Base-by-base conservation (phyloP, 176 grass and related monocot species). In the Oryza longistaminata region DNA sequence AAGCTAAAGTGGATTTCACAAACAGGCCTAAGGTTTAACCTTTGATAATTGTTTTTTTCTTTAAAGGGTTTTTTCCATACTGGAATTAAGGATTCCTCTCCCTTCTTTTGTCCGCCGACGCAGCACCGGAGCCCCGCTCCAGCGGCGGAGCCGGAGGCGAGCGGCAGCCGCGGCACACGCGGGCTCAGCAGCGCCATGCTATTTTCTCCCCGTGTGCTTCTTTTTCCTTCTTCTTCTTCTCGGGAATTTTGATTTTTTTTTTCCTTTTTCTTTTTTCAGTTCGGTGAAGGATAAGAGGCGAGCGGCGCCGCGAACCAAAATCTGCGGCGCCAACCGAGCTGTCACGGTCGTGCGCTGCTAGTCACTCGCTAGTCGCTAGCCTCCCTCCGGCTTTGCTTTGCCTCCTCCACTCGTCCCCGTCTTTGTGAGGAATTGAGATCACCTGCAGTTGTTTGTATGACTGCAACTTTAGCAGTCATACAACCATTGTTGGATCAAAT, bases 171-270 rank as follows among this genome's bases (percentile, higher is more conserved):
- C 68, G 88, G 76, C 82, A 87, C 83, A 66, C 89, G 93, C 85
- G 93, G 80, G 87, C 88, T 92, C 50, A 98, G 87, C 83, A 95
- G 83, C 87, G 89, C 91, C 96, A 98, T 98, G 68, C 46, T 73
- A 46, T 64, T 73, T 73, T 46, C 7, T 73, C 21, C 0, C 0
- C 0, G 29, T 39, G 11, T 55, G 34, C 7, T 73, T 65, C 21
- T 16, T 74, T 71, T 48, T 15, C 73, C 15, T 27, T 34, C n/a
- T 67, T 40, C 11, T 55, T 55, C 3, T 73, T 74, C 29, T 58
- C 19, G 53, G 19, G 14, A 10, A 10, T 15, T 44, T 21, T 8
- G 58, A 68, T 75, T 52, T 58, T 45, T 33, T 60, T 37, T 7
- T 29, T n/a, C 27, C 74, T 7, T 26, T 1, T 31, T 31, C 2